Conservation (phyloP, 495 filamentous ascomycete species). For the Neurospora sp. region DNA sequence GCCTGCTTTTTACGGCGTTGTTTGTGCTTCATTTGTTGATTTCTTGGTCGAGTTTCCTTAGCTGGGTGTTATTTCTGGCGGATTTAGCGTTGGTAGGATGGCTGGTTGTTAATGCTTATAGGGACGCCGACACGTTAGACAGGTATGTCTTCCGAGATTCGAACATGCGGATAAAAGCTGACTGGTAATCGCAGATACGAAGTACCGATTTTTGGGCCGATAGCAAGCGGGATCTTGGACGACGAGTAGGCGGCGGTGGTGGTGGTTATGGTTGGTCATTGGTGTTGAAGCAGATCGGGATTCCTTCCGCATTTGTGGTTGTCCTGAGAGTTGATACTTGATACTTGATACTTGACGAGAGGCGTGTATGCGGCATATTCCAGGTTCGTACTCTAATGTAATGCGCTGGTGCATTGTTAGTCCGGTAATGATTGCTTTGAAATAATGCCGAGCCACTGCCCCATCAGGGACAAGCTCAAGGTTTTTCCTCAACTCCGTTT, state of each 20-base stretch:
- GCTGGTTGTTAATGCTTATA: conserved; percentile 69
- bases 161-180: background rate
- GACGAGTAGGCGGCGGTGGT: conserved; percentile 51
- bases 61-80: conserved; percentile 67
- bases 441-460: background rate
- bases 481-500: background rate
- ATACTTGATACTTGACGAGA: background rate
- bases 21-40: conserved; percentile 83
- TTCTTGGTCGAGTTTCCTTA: conserved; percentile 71
- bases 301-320: background rate
- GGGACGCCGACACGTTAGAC: conserved; percentile 84
- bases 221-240: conserved; percentile 87
- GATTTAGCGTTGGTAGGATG: conserved; percentile 72
- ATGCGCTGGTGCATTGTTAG: background rate
- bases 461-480: background rate
- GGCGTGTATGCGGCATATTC: background rate
- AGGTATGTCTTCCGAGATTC: conserved; percentile 35
- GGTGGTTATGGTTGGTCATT: background rate
- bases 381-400: background rate
- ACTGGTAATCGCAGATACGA: conserved; percentile 46
- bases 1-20: conserved; percentile 72
- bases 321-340: background rate
- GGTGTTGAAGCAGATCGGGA: background rate
- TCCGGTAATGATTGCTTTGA: background rate
- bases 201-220: conserved; percentile 73